Evolutionary conservation across 371 early-diverging fungal genomes (phyloP), one percentile per base, ranked within the genome.

Genomic region (Actinomortierella ambigua): DNA sequence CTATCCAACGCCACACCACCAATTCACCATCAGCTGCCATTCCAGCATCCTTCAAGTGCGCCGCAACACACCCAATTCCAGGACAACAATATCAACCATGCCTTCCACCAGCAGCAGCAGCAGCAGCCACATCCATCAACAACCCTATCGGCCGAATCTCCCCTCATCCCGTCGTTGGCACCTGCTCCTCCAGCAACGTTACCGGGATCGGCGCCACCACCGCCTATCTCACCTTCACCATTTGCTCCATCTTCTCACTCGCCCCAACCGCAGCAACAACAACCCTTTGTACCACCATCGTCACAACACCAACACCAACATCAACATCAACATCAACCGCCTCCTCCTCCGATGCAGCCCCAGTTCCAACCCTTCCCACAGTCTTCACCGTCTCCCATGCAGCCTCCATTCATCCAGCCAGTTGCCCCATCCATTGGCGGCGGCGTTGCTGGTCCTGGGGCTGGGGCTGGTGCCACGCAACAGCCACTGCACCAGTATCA

Each of bases 231-330:
- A 17, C 54, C 42, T 47, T 23, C 61, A 26, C 69, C 69, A 8
- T 63, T 66, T 5, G 63, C 71, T 0, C 65, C 69, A 17, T 61
- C 52, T 15, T 53, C 27, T 24, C 51, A 46, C 28, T 46, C 59
- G 39, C 53, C 23, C 20, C 50, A 15, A 50, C 50, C 20, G 15
- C 14, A 20, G 3, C 46, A n/a, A 44, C 18, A 53, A 8, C 53
- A 50, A 29, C 70, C 50, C 18, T 65, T 60, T 15, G 65, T 55
- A 13, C 66, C 54, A 4, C 3, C 50, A 42, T 49, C 53, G 15
- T 48, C 66, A 22, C 41, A 52, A 20, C 41, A 20, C 8, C 59
- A 43, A 52, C 57, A 41, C 41, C 43, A 43, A 34, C 44, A 55
- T n/a, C n/a, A n/a, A 27, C 14, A 57, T 53, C 53, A 20, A 27